Base-by-base conservation (phyloP, 1,284 basidiomycete genomes). In the Cutaneotrichosporon daszewskae region DNA sequence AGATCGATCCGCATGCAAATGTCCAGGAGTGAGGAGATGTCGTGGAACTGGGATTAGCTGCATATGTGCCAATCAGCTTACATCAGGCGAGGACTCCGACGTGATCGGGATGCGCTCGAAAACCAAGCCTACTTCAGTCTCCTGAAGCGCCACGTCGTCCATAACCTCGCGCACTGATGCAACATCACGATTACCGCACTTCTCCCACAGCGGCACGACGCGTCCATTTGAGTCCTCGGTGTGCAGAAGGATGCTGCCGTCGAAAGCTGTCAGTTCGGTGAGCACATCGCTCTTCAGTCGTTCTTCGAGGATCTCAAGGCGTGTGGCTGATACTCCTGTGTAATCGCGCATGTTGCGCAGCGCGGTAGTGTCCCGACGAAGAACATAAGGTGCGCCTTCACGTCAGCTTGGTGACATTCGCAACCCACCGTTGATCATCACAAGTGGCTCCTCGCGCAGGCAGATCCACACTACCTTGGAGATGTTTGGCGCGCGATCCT, bases 191-290 rank as follows among this genome's bases (percentile, higher is more conserved):
- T 79, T 70, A 36, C 79, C 76, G 2, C 87, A 87, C 57, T 90
- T 87, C 69, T 97, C 94, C 95, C 95, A 99, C 2, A 96, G 76
- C 0, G 95, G 94, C 8, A 94, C 81, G 11, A 99, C 86, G 4
- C 85, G 79, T 2, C 95, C 92, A 56, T 92, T 87, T 0, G 80
- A 67, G 0, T 84, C 83, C 72, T 99, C 95, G 1, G 87, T 85
- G 60, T 98, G 95, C 20, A 99, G 76, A 4, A 99, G 74, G 29
- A 58, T 82, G 76, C 83, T 79, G 46, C 90, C 89, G 27, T 87
- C 88, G 57, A 95, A 94, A 10, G 80, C 74, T 32, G 78, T 75
- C 13, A 96, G 72, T 66, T 98, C 94, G 6, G 82, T 73, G 12
- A 91, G 72, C 8, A 98, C 87, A 67, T 99, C 95, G 48, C 84